Evolutionary conservation across 139 green algal genomes (phyloP).

Genomic region (Nannochloris sp.): DNA sequence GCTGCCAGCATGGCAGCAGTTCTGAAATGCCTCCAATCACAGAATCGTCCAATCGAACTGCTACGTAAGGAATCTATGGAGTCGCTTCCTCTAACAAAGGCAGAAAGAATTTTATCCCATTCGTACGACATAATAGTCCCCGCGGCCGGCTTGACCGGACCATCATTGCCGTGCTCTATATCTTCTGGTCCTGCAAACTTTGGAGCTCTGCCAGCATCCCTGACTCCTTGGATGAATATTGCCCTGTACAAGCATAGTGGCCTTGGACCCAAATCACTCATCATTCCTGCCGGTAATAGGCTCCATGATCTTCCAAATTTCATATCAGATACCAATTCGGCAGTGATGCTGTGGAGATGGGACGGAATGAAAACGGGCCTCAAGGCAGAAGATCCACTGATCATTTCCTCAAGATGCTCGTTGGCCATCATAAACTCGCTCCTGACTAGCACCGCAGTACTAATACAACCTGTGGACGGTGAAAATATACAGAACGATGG

Average conservation of each 20-base stretch:
- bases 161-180: slow-evolving; percentile 48
- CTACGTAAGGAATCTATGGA: slow-evolving; percentile 73
- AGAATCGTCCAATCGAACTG: slow-evolving; percentile 56
- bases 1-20: slow-evolving; percentile 36
- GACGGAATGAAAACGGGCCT: slow-evolving; percentile 19
- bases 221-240: slow-evolving; percentile 68
- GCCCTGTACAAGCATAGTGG: slow-evolving; percentile 47
- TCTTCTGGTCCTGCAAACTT: slow-evolving; percentile 45
- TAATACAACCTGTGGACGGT: slow-evolving; percentile 60
- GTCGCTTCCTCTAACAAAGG: slow-evolving; percentile 41
- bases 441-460: slow-evolving; percentile 50
- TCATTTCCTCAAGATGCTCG: slow-evolving; percentile 46
- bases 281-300: slow-evolving; percentile 55
- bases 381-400: slow-evolving; percentile 23
- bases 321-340: slow-evolving; percentile 37
- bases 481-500: background rate
- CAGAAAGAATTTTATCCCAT: slow-evolving; percentile 52
- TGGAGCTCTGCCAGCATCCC: slow-evolving; percentile 43
- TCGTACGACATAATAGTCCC: slow-evolving; percentile 66
- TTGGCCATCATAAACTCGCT: slow-evolving; percentile 66
- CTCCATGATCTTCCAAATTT: slow-evolving; percentile 45
- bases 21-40: slow-evolving; percentile 31
- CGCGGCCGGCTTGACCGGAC: slow-evolving; percentile 56
- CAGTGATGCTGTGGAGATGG: slow-evolving; percentile 57
- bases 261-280: slow-evolving; percentile 47